Conservation (phyloP, 257 asterid genomes). For the Lithospermum erythrorhizon region DNA sequence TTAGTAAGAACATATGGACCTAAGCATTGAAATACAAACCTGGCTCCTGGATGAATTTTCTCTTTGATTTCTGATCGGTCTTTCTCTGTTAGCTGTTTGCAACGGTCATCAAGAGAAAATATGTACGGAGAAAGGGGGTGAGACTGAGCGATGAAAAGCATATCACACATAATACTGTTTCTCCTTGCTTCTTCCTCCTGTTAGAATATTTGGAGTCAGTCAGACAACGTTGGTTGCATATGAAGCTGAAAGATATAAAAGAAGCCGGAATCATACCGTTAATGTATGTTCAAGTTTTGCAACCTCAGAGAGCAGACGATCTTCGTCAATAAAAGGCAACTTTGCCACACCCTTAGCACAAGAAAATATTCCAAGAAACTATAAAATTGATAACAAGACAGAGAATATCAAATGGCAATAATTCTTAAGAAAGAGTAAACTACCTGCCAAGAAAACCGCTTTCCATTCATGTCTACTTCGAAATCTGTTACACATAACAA, state of each 20-base stretch:
- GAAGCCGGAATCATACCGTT: conserved; percentile 35
- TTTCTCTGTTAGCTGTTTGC: conserved; percentile 55
- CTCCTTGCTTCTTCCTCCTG: conserved; percentile 93
- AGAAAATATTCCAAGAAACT: conserved; percentile 6
- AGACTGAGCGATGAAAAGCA: conserved; percentile 76
- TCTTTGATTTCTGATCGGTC: conserved; percentile 55
- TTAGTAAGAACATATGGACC: not conserved
- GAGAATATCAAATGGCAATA: not conserved
- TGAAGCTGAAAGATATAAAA: not conserved
- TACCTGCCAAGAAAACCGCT: conserved; percentile 92
- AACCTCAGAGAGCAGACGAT: conserved; percentile 84
- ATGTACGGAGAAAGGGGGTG: conserved; percentile 94
- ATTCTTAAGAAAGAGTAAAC: not conserved
- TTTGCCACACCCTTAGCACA: conserved; percentile 77
- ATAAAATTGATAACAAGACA: not conserved
- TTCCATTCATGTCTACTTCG: conserved; percentile 96
- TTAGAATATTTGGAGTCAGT: conserved; percentile 9
- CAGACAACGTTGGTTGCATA: not conserved
- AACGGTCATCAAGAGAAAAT: conserved; percentile 80
- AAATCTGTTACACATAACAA: conserved; percentile 47
- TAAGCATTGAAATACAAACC: conserved; percentile 42
- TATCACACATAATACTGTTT: conserved; percentile 75
- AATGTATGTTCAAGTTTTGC: conserved; percentile 80
- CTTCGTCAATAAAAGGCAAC: conserved; percentile 90
- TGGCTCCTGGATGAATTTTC: conserved; percentile 71